Percentiles rank a stretch among this genome's conserved stretches.
These are phyloP conservation scores for Aspergillus thermomutatus DNA, from an alignment of 2,329 filamentous ascomycete genomes.

Conservation along the genomic window DNA sequence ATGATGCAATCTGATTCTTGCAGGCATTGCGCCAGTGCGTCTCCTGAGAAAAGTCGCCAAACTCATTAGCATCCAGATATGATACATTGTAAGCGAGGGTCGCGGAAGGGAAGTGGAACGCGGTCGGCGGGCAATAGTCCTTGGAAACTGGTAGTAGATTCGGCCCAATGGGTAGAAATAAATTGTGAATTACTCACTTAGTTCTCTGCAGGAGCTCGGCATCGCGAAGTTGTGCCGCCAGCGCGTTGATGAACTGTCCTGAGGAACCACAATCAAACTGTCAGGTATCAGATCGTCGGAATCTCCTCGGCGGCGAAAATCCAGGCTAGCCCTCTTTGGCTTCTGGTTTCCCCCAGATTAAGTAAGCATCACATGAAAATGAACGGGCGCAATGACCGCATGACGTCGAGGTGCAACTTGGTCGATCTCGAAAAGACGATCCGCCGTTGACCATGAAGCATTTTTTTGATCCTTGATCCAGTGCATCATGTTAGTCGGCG, in stretches of 20 bases:
- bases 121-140: background rate
- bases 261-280: conserved; percentile 48
- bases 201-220: conserved; percentile 96
- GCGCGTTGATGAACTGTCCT: conserved; percentile 6
- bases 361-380: conserved; percentile 29
- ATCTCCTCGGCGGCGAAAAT: conserved; percentile 12
- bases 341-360: conserved; percentile 29
- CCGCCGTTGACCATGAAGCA: background rate
- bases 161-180: background rate
- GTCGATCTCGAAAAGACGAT: background rate
- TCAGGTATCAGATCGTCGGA: conserved; percentile 54
- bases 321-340: background rate
- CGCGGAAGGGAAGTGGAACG: background rate
- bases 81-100: background rate
- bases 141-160: background rate
- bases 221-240: conserved; percentile 48
- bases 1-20: conserved; percentile 96
- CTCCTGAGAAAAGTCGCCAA: conserved; percentile 55
- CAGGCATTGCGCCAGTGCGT: conserved; percentile 88
- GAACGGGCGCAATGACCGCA: background rate
- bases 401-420: background rate
- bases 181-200: conserved; percentile 61
- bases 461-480: background rate
- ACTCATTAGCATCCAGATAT: conserved; percentile 16
- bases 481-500: background rate